A percentile compares a stretch with the other conserved stretches of the same genome.
Evolutionary conservation across 1,284 basidiomycete species (phyloP).

Genomic region (Grifola frondosa): DNA sequence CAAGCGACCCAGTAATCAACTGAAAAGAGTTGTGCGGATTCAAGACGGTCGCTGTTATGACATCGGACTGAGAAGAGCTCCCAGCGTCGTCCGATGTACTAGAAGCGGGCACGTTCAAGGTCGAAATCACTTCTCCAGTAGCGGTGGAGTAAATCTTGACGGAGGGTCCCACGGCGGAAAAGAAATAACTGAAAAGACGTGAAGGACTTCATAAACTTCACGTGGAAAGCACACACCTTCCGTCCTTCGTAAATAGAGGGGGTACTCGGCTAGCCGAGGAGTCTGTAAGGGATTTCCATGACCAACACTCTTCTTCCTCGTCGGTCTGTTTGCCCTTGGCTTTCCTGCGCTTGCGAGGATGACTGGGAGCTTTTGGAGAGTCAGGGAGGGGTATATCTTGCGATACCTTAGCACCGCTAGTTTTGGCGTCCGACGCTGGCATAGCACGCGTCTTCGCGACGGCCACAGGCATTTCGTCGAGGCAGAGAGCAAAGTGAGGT

Average conservation of each 20-base stretch:
- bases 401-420: conserved; percentile 10
- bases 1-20: conserved; percentile 81
- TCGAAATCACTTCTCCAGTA: conserved; percentile 81
- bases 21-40: conserved; percentile 90
- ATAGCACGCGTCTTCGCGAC: conserved; percentile 28
- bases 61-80: conserved; percentile 30
- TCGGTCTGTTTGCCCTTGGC: conserved; percentile 23
- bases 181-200: conserved; percentile 71
- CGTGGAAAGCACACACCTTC: conserved; percentile 57
- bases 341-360: conserved; percentile 22
- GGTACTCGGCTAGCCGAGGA: conserved; percentile 63
- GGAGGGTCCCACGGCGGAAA: conserved; percentile 73
- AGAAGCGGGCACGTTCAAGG: conserved; percentile 52
- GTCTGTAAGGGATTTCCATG: conserved; percentile 74
- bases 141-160: conserved; percentile 81
- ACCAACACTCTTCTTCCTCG: conserved; percentile 48
- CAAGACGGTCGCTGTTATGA: conserved; percentile 75
- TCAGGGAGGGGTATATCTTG: conserved; percentile 19
- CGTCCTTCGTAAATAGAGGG: conserved; percentile 83
- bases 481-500: conserved; percentile 15
- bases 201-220: conserved; percentile 15
- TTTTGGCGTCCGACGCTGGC: conserved; percentile 24
- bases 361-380: conserved; percentile 14
- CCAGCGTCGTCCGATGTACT: conserved; percentile 42
- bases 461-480: conserved; percentile 34